Evolutionary conservation across 129 eudicot genomes (phyloP), one percentile per base, ranked within the genome.

Genomic region (Lonicera japonica): DNA sequence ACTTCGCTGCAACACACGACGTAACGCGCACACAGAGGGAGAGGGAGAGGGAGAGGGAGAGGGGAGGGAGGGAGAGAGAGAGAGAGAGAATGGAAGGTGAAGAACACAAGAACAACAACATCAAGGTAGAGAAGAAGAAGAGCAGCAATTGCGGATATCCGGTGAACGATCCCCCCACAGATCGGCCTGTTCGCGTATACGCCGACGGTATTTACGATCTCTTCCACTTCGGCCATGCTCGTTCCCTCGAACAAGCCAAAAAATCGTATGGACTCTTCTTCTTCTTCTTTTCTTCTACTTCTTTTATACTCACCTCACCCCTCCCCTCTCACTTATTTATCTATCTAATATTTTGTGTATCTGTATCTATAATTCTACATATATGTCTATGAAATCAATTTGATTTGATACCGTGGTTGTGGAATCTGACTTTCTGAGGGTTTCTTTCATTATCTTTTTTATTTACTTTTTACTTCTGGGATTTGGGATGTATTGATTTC

Each of bases 141-240:
- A 8, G 29, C 11, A 19, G 25, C 1, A 54, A 54, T 8, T 12
- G 22, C 0, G 58, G 40, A 4, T 64, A 64, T 25, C 51, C n/a
- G 20, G 47, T 64, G 68, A 64, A 64, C 41, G 71, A 66, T 0
- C 71, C 62, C 5, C 71, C 71, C 0, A 54, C 63, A 1, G 72
- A 73, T 55, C 60, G 72, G 5, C 77, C 67, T 3, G 68, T 73
- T 52, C 63, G 78, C 18, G 78, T 73, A 0, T 73, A 73, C 25
- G 72, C 78, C 8, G 78, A 73, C 29, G 78, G 78, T 21, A 73
- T 73, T 11, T 73, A 73, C 66, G 78, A 73, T 52, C 78, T 73
- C 38, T 73, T 66, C 11, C 78, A 73, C 46, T 72, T 64, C 43
- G 77, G 77, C 22, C 77, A 72, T 53, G 77, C 77, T 14, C 77